Base-by-base conservation (phyloP, 805 yeast genomes). In the Schwanniomyces sp. region DNA sequence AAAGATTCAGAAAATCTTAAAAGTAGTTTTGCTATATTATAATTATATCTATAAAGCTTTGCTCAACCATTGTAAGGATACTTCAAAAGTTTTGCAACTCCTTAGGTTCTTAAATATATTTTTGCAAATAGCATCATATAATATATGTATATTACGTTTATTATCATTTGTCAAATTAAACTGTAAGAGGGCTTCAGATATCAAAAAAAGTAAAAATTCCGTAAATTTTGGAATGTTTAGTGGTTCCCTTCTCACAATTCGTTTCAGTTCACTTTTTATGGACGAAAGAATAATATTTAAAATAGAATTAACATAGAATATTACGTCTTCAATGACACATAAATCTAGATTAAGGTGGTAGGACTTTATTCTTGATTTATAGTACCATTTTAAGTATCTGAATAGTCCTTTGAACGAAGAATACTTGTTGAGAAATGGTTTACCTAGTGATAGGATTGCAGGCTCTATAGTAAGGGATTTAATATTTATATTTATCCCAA, bases 1-100 rank as follows among this genome's bases (percentile, higher is more conserved):
- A 84, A 88, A 53, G 95, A 90, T 65, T 82, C 78, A 29, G 34
- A 29, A 29, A 29, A 29, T 10, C 34, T 11, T 6, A 17, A 34
- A 24, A 34, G 32, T 5, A 41, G 11, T 34, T 29, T 9, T 27
- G 14, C 34, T 41, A 41, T 16, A 32, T 25, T 27, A 27, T 40
- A 17, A n/a, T 12, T 10, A 16, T 5, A 29, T 12, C 14, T 41
- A 14, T 25, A 38, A 30, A 1, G 32, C 5, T 1, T 28, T 21
- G n/a, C 9, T 12, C 27, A 41, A 17, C 46, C 44, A 39, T 7
- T 30, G 7, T 6, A 39, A 30, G 18, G 26, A 21, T 11, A n/a
- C 40, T 24, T 25, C 21, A 39, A 46, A 46, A 11, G 9, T 21
- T 11, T 16, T 7, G 25, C 18, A 9, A 24, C 34, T 40, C 7